Evolutionary conservation across 371 early-diverging fungal genomes (phyloP).

Genomic region (Lichtheimia hyalospora): DNA sequence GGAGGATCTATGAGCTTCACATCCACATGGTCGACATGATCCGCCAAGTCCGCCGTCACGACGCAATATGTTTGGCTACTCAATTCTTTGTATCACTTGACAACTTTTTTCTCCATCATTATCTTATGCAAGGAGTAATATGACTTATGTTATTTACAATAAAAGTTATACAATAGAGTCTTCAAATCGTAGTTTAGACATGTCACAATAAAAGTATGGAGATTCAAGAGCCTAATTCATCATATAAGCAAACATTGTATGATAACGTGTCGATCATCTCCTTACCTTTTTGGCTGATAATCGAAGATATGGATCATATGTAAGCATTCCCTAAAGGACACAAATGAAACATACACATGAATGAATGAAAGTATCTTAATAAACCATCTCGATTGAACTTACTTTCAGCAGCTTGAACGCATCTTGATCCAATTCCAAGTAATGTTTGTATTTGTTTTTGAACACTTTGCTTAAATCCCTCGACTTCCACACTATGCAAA

Average conservation of each 20-base stretch:
- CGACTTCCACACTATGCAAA: conserved; percentile 15
- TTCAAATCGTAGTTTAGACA: background rate
- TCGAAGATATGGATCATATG: conserved; percentile 7
- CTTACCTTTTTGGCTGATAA: conserved; percentile 14
- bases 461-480: conserved; percentile 8
- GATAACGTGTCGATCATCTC: too few species aligned
- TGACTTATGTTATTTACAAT: too few species aligned
- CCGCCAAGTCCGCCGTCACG: background rate
- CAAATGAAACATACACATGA: background rate
- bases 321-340: conserved; percentile 10
- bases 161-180: background rate
- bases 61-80: background rate
- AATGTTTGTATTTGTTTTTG: background rate
- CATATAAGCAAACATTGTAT: background rate
- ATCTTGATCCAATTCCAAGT: conserved; percentile 10
- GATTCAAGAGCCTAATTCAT: conserved; percentile 7
- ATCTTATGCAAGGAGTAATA: too few species aligned
- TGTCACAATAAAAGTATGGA: conserved; percentile 13
- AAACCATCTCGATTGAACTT: background rate
- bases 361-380: too few species aligned
- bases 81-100: background rate
- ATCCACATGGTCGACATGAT: background rate
- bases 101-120: background rate
- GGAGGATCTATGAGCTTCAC: conserved; percentile 4
- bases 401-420: conserved; percentile 6